Base-by-base conservation (phyloP, 192 early-diverging fungal species). In the Backusella liffmaniae region DNA sequence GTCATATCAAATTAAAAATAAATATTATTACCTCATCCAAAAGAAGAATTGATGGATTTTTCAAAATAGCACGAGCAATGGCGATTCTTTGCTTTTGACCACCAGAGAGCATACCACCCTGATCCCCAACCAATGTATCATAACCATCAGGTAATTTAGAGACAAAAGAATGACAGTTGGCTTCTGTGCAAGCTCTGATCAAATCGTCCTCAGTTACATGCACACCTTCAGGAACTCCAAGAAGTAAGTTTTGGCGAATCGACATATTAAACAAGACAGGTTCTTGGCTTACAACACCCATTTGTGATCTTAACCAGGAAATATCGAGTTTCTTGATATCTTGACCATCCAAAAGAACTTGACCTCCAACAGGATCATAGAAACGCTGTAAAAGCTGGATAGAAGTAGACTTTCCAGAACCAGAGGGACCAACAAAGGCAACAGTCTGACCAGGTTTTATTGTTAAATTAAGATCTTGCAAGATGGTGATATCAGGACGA, bases 11-110 rank as follows among this genome's bases (percentile, higher is more conserved):
- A 65, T 35, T 21, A 29, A 97, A 16, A 72, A 42, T 73, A 73
- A 37, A 16, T 1, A 37, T 9, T 59, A 94, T 65, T 66, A 75
- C 73, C 65, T 96, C 95, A 80, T 96, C 95, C 8, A 95, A 83
- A 10, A 95, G 79, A 51, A 98, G 84, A 18, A 98, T 94, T 26
- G 78, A 78, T 8, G 96, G 95, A 82, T 96, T 90, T 79, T 93
- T 93, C 67, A 96, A 87, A 72, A 98, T 84, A 12, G 95, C 94
- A 29, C 96, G 88, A 29, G 96, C 96, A 86, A 98, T 97, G 65
- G 95, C 95, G 76, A 97, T 94, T 71, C 97, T 91, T 89, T 97
- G 96, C 82, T 97, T 97, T 79, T 97, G 96, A 26, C 95, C 95
- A 46, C 95, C 96, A 44, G 91, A 93, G 15, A 97, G 76, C 70